Evolutionary conservation across 2,329 filamentous ascomycete genomes (phyloP).

Genomic region (Botryotinia calthae): DNA sequence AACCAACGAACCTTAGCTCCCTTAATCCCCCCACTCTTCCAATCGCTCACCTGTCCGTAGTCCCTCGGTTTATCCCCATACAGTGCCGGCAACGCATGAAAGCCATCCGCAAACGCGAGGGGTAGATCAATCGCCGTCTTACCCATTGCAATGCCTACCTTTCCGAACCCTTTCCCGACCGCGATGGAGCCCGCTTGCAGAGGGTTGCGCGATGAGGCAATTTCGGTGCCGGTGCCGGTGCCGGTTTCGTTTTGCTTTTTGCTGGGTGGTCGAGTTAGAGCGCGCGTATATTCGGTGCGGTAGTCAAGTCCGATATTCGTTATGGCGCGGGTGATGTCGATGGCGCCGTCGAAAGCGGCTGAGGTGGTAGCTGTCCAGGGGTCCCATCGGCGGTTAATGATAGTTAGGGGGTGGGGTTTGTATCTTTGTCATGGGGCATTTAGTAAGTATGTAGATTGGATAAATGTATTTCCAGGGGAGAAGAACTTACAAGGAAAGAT

Average conservation of each 20-base stretch:
- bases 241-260: not conserved
- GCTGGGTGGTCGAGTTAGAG: not conserved
- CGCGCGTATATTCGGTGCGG: not conserved
- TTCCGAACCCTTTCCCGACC: conserved; percentile 17
- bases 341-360: not conserved
- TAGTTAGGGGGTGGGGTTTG: not conserved
- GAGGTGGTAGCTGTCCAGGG: not conserved
- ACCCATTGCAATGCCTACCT: not conserved
- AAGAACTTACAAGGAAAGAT: conserved; percentile 29
- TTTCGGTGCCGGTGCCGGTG: not conserved
- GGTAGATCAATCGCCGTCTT: conserved; percentile 13
- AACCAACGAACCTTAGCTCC: not conserved
- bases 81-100: not conserved
- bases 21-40: not conserved
- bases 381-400: conserved; percentile 8
- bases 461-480: not conserved
- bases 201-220: not conserved
- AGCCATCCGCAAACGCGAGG: not conserved
- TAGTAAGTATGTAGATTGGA: not conserved
- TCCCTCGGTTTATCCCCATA: conserved; percentile 10
- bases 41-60: not conserved
- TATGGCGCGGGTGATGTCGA: not conserved
- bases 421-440: not conserved
- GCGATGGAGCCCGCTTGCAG: conserved; percentile 8
- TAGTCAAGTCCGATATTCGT: not conserved